phyloP scores from a whole-genome alignment of 1,139 yeast species.

The Blastobotrys indianensis region DNA sequence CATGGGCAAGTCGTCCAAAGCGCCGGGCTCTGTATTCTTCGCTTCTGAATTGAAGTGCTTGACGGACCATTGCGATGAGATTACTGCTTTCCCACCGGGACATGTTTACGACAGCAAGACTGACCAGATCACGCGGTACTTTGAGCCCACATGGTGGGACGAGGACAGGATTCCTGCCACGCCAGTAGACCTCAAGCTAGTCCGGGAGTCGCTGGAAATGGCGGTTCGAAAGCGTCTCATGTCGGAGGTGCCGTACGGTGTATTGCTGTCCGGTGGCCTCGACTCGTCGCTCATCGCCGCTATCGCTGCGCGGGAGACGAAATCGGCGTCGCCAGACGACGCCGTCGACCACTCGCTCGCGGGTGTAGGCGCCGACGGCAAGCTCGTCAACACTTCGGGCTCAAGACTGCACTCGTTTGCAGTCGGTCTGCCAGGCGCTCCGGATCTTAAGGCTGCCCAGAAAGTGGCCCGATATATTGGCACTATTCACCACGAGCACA shows the following conservation, averaged over 20 bases:
- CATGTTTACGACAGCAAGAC: constrained; percentile 91
- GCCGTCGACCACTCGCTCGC: constrained; percentile 54
- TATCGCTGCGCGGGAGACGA: constrained; percentile 94
- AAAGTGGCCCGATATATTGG: constrained; percentile 92
- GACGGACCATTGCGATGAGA: constrained; percentile 88
- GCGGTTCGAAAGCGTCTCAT: constrained; percentile 97
- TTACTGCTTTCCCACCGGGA: constrained; percentile 96
- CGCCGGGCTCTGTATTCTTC: constrained; percentile 75
- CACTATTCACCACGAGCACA: constrained; percentile 95
- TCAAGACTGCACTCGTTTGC: constrained; percentile 92
- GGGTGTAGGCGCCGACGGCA: constrained; percentile 87
- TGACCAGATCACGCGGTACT: constrained; percentile 79
- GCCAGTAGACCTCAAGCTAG: constrained; percentile 62
- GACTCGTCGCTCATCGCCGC: constrained; percentile 95
- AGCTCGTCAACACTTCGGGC: constrained; percentile 70
- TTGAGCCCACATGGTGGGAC: constrained; percentile 93
- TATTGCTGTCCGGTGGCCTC: constrained; percentile 89
- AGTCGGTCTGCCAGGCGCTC: constrained; percentile 95
- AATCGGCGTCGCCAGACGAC: constrained; percentile 57
- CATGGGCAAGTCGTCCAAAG: constrained; percentile 75
- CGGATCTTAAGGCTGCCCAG: constrained; percentile 93
- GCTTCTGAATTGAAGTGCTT: constrained; percentile 94
- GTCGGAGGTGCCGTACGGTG: constrained; percentile 99
- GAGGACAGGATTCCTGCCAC: constrained; percentile 63
- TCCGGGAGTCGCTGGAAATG: constrained; percentile 79